These are phyloP conservation scores for Venturia nashicola DNA, from an alignment of 2,329 filamentous ascomycete genomes.

Conservation along the genomic window DNA sequence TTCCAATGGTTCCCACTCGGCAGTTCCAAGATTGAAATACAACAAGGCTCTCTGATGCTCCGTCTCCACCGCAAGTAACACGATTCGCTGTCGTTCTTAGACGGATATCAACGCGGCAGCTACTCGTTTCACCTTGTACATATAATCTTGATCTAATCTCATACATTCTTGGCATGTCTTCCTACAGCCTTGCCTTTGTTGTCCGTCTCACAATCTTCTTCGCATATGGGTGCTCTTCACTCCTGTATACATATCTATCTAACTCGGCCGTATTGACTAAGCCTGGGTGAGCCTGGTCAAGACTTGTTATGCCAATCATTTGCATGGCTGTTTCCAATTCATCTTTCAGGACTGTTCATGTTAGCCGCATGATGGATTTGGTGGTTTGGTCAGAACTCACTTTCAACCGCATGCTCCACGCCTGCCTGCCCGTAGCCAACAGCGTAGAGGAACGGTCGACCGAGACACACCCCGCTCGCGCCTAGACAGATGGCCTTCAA, in stretches of 20 bases:
- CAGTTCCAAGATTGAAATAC: background rate
- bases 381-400: constrained; percentile 16
- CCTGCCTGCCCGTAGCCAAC: constrained; percentile 25
- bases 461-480: constrained; percentile 26
- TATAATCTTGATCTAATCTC: background rate
- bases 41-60: constrained; percentile 2
- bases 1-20: background rate
- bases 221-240: constrained; percentile 7
- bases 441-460: constrained; percentile 26
- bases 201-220: constrained; percentile 8
- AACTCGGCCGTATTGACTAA: constrained; percentile 10
- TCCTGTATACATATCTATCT: constrained; percentile 6
- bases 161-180: background rate
- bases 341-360: constrained; percentile 10
- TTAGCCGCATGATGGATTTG: background rate
- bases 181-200: background rate
- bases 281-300: constrained; percentile 9
- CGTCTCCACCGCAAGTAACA: background rate
- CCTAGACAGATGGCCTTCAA: constrained; percentile 27
- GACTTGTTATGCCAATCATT: constrained; percentile 10
- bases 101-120: background rate
- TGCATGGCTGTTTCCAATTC: constrained; percentile 11
- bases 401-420: constrained; percentile 23
- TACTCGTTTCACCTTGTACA: constrained; percentile 12
- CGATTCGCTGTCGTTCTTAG: background rate